These are phyloP conservation scores for Pezicula carpinea DNA, from an alignment of 2,329 filamentous ascomycete species.

Conservation along the genomic window DNA sequence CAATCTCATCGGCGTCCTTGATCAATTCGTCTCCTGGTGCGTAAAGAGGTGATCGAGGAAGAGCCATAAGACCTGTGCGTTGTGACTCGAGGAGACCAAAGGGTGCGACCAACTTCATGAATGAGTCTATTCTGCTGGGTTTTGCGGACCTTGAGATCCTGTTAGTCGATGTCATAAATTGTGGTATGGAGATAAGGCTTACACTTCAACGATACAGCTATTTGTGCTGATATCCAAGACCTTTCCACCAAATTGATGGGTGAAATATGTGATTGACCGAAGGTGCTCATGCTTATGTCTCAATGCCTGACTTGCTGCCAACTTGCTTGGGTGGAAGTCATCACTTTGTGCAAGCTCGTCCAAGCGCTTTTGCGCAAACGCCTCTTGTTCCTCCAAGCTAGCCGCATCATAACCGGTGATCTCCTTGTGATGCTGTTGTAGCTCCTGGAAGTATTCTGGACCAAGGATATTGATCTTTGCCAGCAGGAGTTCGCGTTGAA, in stretches of 20 bases:
- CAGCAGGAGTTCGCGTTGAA: slow-evolving; percentile 91
- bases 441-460: slow-evolving; percentile 96
- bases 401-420: slow-evolving; percentile 52
- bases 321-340: slow-evolving; percentile 86
- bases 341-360: slow-evolving; percentile 18
- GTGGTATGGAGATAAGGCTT: slow-evolving; percentile 37
- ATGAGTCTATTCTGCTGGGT: slow-evolving; percentile 88
- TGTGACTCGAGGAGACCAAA: slow-evolving; percentile 97
- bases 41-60: slow-evolving; percentile 86
- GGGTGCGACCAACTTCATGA: slow-evolving; percentile 89
- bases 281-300: slow-evolving; percentile 97
- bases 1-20: slow-evolving; percentile 91
- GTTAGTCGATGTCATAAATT: slow-evolving; percentile 12
- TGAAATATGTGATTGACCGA: slow-evolving; percentile 91
- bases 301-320: slow-evolving; percentile 82
- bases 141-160: slow-evolving; percentile 64
- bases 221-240: slow-evolving; percentile 96
- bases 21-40: slow-evolving; percentile 63
- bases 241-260: slow-evolving; percentile 97
- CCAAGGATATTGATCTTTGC: slow-evolving; percentile 96
- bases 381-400: slow-evolving; percentile 33
- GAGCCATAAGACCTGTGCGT: slow-evolving; percentile 91
- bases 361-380: slow-evolving; percentile 28
- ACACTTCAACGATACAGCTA: slow-evolving; percentile 98
- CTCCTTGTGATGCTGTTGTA: slow-evolving; percentile 91